Base-by-base conservation (phyloP, 2,329 filamentous ascomycete genomes). In the Penicillium sp. region DNA sequence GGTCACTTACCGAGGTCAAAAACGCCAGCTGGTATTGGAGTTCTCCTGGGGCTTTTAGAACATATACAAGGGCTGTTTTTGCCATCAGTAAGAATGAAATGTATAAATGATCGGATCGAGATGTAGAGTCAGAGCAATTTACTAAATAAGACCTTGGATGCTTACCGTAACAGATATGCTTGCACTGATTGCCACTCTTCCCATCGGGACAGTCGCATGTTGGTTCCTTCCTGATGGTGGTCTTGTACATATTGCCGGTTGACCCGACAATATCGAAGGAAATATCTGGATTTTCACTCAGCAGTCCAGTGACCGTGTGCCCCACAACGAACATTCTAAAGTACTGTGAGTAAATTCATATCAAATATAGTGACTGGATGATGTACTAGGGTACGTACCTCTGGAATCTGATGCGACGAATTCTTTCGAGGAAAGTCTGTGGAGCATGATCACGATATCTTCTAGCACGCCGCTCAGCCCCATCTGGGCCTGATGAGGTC, bases 231-330 rank as follows among this genome's bases (percentile, higher is more conserved):
- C 73, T 70, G 52, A 89, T 82, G 11, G 70, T 76, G 33, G 85
- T 79, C n/a, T 76, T 81, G 70, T 89, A 88, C 19, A 88, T 72
- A 62, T 87, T 87, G 16, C 85, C 85, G 0, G 84, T 87, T 5
- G 80, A 79, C 19, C 86, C 86, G 31, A 84, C 83, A 49, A 88
- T 80, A 22, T 81, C 73, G 52, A 87, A 79, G 2, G 70, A 75
- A 64, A 87, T 83, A 54, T 75, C 72, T 0, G 79, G 82, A 3
- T 69, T 70, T 9, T 79, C 72, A 1, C 78, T 74, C 27, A 11
- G 9, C 5, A 75, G 78, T 5, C 75, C 77, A 37, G 69, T 67
- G 10, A 80, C 73, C 50, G 69, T 75, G 44, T 85, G 79, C 43
- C 80, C 78, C 22, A 87, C 75, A 8, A 87, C 79, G 54, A 83